Base-by-base conservation (phyloP, 2,329 filamentous ascomycete genomes). In the Botrytis medusae region DNA sequence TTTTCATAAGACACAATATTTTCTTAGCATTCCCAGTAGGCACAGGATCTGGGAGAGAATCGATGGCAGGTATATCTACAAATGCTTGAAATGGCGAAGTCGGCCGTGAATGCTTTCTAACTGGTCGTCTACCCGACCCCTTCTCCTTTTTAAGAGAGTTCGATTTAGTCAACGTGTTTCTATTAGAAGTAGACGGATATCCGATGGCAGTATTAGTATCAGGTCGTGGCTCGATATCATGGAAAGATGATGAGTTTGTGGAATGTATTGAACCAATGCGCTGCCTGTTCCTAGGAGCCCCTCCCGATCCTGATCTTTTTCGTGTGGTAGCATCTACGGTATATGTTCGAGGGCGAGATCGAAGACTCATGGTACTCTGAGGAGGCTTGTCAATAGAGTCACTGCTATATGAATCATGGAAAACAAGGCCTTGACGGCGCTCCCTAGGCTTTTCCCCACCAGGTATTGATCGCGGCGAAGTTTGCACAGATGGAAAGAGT, bases 1-100 rank as follows among this genome's bases (percentile, higher is more conserved):
- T 90, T 81, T 91, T 93, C 92, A 96, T 95, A 74, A 96, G 83
- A 78, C 89, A 86, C 71, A 94, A 84, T 40, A 95, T 87, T 79
- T 90, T 92, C 77, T 91, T 91, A 57, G 91, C 89, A 81, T 94
- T 91, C 32, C 88, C 86, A 6, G 90, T 90, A 51, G 87, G 86
- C 67, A 91, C 84, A 4, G 90, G 89, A 37, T 87, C 81, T 2
- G 87, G 86, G 2, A 91, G 81, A 8, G 88, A 89, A 80, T 91
- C 89, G 74, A 90, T 85, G 7, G 86, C 88, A 1, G 88, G 88
- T 7, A 85, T 83, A 2, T 87, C 86, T 62, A 86, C 82, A 69
- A 87, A 81, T 44, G 72, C 72, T 54, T 77, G 64, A 34, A 77
- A 70, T 5, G 89, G 89, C 2, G 89, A 90, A 1, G 86, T 86